A percentile compares a stretch with the other conserved stretches of the same genome.
Conservation (phyloP, 306 rosid species). For the Begonia masoniana region DNA sequence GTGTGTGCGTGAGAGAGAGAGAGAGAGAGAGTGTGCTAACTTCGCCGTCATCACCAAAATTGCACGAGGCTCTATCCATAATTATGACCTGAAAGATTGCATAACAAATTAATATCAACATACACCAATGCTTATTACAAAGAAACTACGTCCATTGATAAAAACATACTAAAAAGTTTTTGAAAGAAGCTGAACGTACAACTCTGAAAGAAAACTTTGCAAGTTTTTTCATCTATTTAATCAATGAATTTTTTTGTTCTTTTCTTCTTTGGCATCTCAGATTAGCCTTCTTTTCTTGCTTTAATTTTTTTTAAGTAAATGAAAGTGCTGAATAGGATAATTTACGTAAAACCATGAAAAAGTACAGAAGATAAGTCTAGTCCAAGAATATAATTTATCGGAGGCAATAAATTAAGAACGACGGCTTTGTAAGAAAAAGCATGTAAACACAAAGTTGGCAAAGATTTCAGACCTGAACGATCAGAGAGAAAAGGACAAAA, state of each 20-base stretch:
- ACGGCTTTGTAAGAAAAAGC: slow-evolving; percentile 25
- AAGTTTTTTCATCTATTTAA: neutral
- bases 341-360: neutral
- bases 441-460: slow-evolving; percentile 3
- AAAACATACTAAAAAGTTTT: neutral
- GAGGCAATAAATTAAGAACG: slow-evolving; percentile 8
- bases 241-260: neutral
- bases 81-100: slow-evolving; percentile 1
- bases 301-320: too few species aligned
- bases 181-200: neutral
- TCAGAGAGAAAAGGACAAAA: neutral
- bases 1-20: slow-evolving; percentile 3
- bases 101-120: neutral
- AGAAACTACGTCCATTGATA: neutral
- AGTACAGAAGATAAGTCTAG: neutral
- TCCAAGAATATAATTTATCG: neutral
- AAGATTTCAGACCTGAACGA: slow-evolving; percentile 7
- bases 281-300: neutral
- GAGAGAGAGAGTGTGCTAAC: slow-evolving; percentile 14
- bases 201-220: neutral
- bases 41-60: slow-evolving; percentile 11
- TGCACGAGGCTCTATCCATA: slow-evolving; percentile 23
- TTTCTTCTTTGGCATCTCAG: neutral
- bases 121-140: neutral
- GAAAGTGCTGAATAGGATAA: too few species aligned